phyloP scores from a whole-genome alignment of 345 rosid genomes.

The Xanthoceras sorbifolium region DNA sequence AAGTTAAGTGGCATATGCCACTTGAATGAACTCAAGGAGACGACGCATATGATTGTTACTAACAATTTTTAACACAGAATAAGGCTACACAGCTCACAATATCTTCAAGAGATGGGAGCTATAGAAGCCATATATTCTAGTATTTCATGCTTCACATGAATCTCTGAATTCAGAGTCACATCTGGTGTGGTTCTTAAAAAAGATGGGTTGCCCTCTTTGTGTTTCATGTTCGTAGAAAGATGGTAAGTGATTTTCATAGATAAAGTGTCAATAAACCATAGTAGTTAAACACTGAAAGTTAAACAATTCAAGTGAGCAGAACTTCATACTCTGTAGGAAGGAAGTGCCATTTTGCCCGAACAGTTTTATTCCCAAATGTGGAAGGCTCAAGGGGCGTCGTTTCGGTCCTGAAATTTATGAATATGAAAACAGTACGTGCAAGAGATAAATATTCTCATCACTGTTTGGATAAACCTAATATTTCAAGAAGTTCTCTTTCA shows the following conservation, averaged over 20 bases:
- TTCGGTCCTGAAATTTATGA: constrained; percentile 48
- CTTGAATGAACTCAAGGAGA: neutral
- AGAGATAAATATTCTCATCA: neutral
- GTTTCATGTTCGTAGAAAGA: neutral
- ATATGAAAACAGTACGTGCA: neutral
- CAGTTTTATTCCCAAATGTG: constrained; percentile 50
- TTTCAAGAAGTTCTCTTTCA: neutral
- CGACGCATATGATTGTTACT: constrained; percentile 7
- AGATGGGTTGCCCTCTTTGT: neutral
- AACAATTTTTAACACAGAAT: neutral
- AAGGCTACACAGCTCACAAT: neutral
- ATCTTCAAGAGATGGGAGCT: neutral
- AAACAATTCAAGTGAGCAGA: neutral
- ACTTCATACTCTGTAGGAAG: constrained; percentile 74
- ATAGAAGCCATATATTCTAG: neutral
- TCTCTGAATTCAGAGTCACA: neutral
- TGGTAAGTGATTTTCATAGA: neutral
- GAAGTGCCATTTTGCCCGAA: constrained; percentile 61
- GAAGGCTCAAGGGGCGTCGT: constrained; percentile 44
- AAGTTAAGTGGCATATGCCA: constrained; percentile 1
- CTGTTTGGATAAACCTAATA: neutral
- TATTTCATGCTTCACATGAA: neutral
- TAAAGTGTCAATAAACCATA: neutral
- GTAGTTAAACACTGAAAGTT: too few relatives aligned
- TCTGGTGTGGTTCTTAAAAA: neutral